Evolutionary conservation across 371 early-diverging fungal species (phyloP).

Genomic region (Apophysomyces variabilis): DNA sequence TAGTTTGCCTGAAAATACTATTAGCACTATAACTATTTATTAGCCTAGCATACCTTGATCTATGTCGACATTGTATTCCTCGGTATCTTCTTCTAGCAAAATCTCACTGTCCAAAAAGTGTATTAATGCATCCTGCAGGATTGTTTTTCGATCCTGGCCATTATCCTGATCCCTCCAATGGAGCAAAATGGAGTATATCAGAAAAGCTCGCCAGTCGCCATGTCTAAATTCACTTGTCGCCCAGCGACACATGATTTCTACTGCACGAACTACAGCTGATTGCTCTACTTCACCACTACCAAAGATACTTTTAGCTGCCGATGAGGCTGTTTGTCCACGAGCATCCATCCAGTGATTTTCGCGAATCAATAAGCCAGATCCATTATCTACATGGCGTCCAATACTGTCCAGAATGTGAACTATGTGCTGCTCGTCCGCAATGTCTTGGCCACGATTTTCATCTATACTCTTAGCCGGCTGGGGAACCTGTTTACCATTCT

Average conservation of each 20-base stretch:
- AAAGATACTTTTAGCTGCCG: constrained; percentile 36
- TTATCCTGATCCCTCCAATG: constrained; percentile 53
- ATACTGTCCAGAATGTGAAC: constrained; percentile 47
- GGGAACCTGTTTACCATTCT: constrained; percentile 2
- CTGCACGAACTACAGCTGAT: constrained; percentile 19
- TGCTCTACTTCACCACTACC: constrained; percentile 21
- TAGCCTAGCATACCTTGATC: constrained; percentile 5
- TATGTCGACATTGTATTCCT: constrained; percentile 10
- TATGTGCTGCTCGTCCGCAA: constrained; percentile 40
- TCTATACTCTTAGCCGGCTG: not conserved
- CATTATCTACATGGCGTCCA: constrained; percentile 42
- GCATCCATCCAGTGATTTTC: constrained; percentile 40
- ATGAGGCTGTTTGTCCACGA: constrained; percentile 39
- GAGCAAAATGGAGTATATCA: constrained; percentile 55
- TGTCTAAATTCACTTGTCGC: constrained; percentile 56
- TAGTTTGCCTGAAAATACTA: constrained; percentile 6
- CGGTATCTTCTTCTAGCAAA: constrained; percentile 4
- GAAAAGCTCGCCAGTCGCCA: constrained; percentile 65
- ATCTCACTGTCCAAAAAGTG: constrained; percentile 45
- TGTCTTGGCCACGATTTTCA: constrained; percentile 13
- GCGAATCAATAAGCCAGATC: constrained; percentile 34
- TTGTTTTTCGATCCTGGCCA: constrained; percentile 19
- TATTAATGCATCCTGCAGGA: constrained; percentile 52
- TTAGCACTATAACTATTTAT: not conserved
- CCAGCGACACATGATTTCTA: constrained; percentile 61